Conservation (phyloP, 2,329 filamentous ascomycete genomes). For the Sporothrix humicola region DNA sequence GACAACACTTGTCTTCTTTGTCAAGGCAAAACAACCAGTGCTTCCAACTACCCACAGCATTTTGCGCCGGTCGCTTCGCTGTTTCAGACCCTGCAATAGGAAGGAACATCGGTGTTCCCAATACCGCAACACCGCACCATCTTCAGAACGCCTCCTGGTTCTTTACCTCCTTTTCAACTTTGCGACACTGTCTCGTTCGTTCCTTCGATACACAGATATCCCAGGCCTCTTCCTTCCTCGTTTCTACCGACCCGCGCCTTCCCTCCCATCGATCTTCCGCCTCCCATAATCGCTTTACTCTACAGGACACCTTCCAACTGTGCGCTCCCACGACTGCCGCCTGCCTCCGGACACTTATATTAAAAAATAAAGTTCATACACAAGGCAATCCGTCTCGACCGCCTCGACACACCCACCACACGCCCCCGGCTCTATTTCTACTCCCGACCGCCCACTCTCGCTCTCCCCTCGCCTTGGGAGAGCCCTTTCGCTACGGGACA, state of each 20-base stretch:
- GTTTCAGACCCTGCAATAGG: slow-evolving; percentile 37
- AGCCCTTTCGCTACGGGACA: slow-evolving; percentile 32
- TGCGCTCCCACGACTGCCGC: slow-evolving; percentile 14
- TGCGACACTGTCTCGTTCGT: slow-evolving; percentile 22
- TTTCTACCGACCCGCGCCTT: slow-evolving; percentile 26
- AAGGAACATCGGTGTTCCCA: slow-evolving; percentile 26
- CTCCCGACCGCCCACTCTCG: slow-evolving; percentile 7
- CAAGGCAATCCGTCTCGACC: neutral
- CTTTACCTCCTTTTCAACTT: neutral
- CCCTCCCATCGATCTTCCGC: neutral
- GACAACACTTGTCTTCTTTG: neutral
- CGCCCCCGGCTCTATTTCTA: slow-evolving; percentile 10
- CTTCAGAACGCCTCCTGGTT: neutral
- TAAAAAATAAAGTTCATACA: neutral
- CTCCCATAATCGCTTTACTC: neutral
- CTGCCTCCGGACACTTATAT: slow-evolving; percentile 14
- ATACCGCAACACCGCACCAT: neutral
- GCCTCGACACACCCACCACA: neutral
- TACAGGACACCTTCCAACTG: no score
- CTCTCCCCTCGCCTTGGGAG: slow-evolving; percentile 7
- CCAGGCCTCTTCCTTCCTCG: neutral
- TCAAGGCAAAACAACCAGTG: no score
- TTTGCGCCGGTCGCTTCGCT: slow-evolving; percentile 21
- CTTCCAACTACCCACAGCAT: neutral
- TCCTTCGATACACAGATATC: neutral